Evolutionary conservation across 1,284 basidiomycete species (phyloP), one percentile per base, ranked within the genome.

Genomic region (Golubevia sp.): DNA sequence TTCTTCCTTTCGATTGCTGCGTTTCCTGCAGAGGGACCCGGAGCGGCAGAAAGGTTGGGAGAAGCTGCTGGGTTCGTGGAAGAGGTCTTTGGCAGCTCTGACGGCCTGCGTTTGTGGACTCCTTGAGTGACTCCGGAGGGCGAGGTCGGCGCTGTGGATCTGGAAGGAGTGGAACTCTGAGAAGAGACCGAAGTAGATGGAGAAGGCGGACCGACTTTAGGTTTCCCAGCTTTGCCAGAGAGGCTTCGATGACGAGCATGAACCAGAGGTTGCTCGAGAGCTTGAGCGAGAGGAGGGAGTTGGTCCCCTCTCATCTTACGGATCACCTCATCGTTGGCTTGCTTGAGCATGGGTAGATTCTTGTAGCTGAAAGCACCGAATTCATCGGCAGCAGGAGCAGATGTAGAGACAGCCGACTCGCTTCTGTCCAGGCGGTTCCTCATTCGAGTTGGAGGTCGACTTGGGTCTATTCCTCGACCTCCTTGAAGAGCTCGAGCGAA

Each of bases 361-460:
- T 98, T 98, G 89, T 95, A 99, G 84, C 91, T 94, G 86, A 99
- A 99, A 0, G 94, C 91, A 27, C 97, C 97, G 85, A 99, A 99
- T 76, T 98, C 96, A 73, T 96, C 93, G 59, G 66, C 66, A 58
- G 68, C 63, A n/a, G 64, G 56, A 52, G 44, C 54, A 34, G 58
- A 63, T 27, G 68, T 59, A n/a, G 61, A 44, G 26, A 57, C 61
- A 21, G 64, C 38, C 11, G 63, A 64, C 11, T 34, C 30, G 11
- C 11, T 34, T 38, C 68, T 65, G 44, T 74, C 68, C 6, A 70
- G 56, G 2, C 64, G 63, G 8, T 62, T 64, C 8, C 71, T 65
- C 59, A 67, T 59, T 54, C 67, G 60, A 54, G 64, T 62, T 53
- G 59, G 64, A 20, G 88, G 87, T 50, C 56, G 86, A 76, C 49